phyloP scores from a whole-genome alignment of 441 rosid genomes.

The Metrosideros polymorpha region DNA sequence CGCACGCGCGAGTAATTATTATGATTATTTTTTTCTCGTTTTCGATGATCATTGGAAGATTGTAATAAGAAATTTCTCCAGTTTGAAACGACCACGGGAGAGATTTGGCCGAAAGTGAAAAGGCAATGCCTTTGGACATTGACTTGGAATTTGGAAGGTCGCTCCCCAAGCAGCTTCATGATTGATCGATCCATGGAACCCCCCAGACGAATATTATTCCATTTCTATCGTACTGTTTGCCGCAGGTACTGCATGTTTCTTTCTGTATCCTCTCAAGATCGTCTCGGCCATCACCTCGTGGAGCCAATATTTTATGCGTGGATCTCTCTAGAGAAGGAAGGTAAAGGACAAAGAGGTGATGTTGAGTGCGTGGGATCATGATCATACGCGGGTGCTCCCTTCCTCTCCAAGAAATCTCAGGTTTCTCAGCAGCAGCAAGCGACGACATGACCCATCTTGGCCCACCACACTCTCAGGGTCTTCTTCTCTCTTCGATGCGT shows the following conservation, averaged over 20 bases:
- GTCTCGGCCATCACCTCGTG: background rate
- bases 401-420: background rate
- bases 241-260: background rate
- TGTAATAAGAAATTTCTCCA: background rate
- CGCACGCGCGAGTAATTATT: background rate
- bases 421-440: background rate
- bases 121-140: background rate
- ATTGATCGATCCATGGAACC: background rate
- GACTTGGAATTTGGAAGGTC: background rate
- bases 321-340: background rate
- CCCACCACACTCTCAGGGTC: background rate
- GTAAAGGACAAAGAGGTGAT: background rate
- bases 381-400: background rate
- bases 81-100: background rate
- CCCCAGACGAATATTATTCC: background rate
- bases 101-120: background rate
- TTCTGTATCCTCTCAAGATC: background rate
- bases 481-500: background rate
- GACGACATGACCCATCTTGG: background rate
- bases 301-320: background rate
- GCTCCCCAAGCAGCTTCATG: background rate
- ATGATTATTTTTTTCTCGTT: fast-evolving
- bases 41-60: background rate
- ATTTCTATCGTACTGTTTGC: background rate
- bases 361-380: fast-evolving